phyloP scores from a whole-genome alignment of 768 basidiomycete genomes.

The Auricularia auricula-judae region DNA sequence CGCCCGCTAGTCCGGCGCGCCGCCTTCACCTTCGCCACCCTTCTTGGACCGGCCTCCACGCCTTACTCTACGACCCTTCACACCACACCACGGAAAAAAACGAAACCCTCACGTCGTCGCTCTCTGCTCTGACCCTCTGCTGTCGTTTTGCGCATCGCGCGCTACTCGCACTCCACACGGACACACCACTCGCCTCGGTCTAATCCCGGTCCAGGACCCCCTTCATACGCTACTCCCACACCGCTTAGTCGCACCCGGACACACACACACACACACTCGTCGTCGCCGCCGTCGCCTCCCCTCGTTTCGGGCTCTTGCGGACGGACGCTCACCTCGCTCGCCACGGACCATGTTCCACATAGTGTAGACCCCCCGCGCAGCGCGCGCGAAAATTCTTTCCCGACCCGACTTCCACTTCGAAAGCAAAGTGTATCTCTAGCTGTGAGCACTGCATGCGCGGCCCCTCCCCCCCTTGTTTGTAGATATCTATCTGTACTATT shows the following conservation, averaged over 20 bases:
- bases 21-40: too few relatives aligned
- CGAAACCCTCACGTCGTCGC: background rate
- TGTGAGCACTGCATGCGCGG: conserved; percentile 2
- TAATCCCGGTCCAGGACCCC: background rate
- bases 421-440: background rate
- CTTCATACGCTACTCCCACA: background rate
- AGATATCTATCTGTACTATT: background rate
- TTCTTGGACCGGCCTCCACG: too few relatives aligned
- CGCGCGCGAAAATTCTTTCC: background rate
- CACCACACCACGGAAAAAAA: too few relatives aligned
- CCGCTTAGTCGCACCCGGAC: background rate
- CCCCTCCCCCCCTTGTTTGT: background rate
- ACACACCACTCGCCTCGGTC: background rate
- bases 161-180: background rate
- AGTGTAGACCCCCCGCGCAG: background rate
- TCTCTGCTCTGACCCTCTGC: background rate
- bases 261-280: background rate
- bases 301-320: background rate
- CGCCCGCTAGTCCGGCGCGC: too few relatives aligned
- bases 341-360: background rate
- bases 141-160: background rate
- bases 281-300: background rate
- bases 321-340: background rate
- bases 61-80: background rate
- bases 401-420: background rate